Conservation (phyloP, 768 basidiomycete species). For the Mycena venus region DNA sequence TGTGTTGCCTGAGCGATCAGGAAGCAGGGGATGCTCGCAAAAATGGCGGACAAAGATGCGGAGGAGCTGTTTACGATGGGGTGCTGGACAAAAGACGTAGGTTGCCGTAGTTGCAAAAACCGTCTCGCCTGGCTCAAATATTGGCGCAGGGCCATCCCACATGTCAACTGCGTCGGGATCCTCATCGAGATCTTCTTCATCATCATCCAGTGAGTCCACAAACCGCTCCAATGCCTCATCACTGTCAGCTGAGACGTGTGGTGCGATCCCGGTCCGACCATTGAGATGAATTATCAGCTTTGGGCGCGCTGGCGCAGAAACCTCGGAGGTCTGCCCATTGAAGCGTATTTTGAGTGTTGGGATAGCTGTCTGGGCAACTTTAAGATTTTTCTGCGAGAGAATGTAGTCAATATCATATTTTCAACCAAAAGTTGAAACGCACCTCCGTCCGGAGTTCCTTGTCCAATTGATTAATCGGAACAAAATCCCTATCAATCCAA, state of each 20-base stretch:
- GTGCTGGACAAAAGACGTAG: conserved; percentile 41
- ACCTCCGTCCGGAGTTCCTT: not conserved
- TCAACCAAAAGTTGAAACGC: not conserved
- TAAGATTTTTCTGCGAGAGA: not conserved
- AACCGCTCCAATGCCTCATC: not conserved
- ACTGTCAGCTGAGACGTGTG: not conserved
- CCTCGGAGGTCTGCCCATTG: not conserved
- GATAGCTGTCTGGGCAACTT: conserved; percentile 7
- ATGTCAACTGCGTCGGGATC: not conserved
- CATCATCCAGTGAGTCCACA: conserved; percentile 3
- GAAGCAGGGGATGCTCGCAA: conserved; percentile 37
- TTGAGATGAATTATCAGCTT: conserved; percentile 3
- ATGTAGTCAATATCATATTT: not conserved
- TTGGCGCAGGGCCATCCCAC: conserved; percentile 36
- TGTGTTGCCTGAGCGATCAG: conserved; percentile 30
- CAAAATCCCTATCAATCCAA: conserved; percentile 3
- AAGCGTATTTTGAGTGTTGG: not conserved
- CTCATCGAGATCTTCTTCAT: conserved; percentile 2
- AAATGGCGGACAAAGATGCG: conserved; percentile 42
- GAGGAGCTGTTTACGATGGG: conserved; percentile 38
- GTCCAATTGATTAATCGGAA: not conserved
- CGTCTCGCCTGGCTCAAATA: conserved; percentile 36
- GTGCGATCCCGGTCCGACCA: not conserved
- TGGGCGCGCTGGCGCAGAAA: not conserved
- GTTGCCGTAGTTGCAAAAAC: conserved; percentile 10